Evolutionary conservation across 805 yeast genomes (phyloP).

Genomic region (Schwanniomyces sp.): DNA sequence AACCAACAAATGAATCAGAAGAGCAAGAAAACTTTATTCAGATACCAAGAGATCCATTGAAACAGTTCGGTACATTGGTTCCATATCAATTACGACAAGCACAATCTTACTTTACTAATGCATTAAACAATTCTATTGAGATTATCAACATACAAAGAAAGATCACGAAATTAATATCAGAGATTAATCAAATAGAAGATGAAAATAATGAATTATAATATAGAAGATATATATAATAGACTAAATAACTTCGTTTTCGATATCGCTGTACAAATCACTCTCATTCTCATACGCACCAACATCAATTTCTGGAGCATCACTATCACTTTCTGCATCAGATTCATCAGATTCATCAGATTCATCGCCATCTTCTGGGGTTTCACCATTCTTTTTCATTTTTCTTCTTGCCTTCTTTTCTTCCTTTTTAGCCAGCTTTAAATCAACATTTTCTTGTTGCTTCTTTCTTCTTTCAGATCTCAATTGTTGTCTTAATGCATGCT

Average conservation of each 20-base stretch:
- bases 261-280: conserved; percentile 47
- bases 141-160: conserved; percentile 17
- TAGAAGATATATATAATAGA: neutral
- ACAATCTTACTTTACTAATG: conserved; percentile 35
- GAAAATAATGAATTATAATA: neutral
- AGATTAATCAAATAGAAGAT: neutral
- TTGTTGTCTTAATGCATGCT: conserved; percentile 60
- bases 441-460: conserved; percentile 76
- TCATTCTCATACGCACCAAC: conserved; percentile 51
- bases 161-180: conserved; percentile 16
- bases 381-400: conserved; percentile 48
- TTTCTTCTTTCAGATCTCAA: conserved; percentile 71
- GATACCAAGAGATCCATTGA: conserved; percentile 30
- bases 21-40: neutral
- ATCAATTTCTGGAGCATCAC: conserved; percentile 36
- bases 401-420: conserved; percentile 72
- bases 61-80: conserved; percentile 50
- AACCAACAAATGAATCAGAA: neutral
- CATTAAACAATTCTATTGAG: conserved; percentile 23
- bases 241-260: conserved; percentile 14
- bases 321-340: conserved; percentile 17
- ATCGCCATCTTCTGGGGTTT: conserved; percentile 17
- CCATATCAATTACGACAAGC: conserved; percentile 41
- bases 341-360: conserved; percentile 23
- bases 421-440: conserved; percentile 70